These are phyloP conservation scores for Grigorovia humatica DNA, from an alignment of 805 yeast genomes.

Conservation along the genomic window DNA sequence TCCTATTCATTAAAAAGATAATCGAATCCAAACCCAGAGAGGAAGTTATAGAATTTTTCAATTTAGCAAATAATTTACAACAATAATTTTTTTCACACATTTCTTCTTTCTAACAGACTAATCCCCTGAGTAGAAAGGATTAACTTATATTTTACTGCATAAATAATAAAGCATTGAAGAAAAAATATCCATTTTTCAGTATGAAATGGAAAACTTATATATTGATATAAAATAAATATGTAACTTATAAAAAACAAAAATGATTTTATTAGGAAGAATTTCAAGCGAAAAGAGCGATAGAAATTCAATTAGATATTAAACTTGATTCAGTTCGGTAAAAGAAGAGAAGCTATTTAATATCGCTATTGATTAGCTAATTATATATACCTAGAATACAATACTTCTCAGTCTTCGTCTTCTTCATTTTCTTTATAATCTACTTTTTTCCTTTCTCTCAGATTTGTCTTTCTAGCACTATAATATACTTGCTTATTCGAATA, in stretches of 20 bases:
- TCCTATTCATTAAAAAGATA: conserved; percentile 46
- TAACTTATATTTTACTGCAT: neutral
- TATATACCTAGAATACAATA: no score
- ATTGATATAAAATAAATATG: no score
- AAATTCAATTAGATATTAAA: no score
- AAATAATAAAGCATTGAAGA: neutral
- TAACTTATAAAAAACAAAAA: no score
- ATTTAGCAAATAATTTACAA: conserved; percentile 10
- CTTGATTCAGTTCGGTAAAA: no score
- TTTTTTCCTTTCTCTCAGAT: conserved; percentile 28
- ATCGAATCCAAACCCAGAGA: conserved; percentile 64
- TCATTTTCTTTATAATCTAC: conserved; percentile 30
- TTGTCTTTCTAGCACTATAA: conserved; percentile 28
- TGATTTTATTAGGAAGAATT: no score
- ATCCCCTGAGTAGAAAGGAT: neutral
- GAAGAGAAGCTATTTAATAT: neutral
- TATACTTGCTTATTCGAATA: conserved; percentile 7
- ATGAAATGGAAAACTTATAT: no score
- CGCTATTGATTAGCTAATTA: neutral
- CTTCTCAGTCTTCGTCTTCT: conserved; percentile 5
- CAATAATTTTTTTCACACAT: neutral
- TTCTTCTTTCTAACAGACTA: no score
- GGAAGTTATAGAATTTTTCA: conserved; percentile 48
- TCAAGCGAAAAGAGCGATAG: no score
- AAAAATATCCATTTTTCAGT: no score